Conservation (phyloP, 2,329 filamentous ascomycete species). For the Thelonectria blattea region DNA sequence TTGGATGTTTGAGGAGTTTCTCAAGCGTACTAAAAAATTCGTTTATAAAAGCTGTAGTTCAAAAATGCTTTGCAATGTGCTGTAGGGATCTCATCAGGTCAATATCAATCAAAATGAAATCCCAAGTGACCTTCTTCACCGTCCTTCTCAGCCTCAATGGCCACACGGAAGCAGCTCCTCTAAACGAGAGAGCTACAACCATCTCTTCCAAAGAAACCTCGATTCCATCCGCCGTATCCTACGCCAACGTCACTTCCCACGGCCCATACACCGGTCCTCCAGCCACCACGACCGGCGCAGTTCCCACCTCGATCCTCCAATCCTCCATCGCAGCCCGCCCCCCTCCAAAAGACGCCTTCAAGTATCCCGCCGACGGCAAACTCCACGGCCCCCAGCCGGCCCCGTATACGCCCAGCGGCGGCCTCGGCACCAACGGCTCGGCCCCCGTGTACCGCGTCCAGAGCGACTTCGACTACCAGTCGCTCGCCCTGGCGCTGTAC, state of each 20-base stretch:
- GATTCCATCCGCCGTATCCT: conserved; percentile 20
- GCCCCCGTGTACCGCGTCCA: conserved; percentile 77
- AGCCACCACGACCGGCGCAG: conserved; percentile 71
- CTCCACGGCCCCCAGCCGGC: conserved; percentile 72
- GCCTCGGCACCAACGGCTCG: conserved; percentile 78
- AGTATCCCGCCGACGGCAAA: conserved; percentile 74
- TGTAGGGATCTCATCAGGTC: no score
- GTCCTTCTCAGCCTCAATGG: not conserved
- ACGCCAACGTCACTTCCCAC: conserved; percentile 68
- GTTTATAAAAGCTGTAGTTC: no score
- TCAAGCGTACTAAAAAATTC: no score
- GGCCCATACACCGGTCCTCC: conserved; percentile 69
- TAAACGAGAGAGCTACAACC: not conserved
- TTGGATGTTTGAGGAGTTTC: no score
- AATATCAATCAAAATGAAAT: no score
- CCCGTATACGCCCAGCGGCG: conserved; percentile 75
- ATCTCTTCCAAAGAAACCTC: not conserved
- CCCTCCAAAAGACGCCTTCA: conserved; percentile 65
- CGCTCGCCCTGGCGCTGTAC: conserved; percentile 75
- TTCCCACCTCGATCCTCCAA: conserved; percentile 63
- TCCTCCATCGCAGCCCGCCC: conserved; percentile 63
- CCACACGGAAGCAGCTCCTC: not conserved
- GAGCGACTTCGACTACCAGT: conserved; percentile 85
- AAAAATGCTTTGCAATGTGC: no score
- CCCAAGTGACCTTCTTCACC: no score